phyloP scores from a whole-genome alignment of 1,284 basidiomycete genomes.

The Ceratobasidium sp. region DNA sequence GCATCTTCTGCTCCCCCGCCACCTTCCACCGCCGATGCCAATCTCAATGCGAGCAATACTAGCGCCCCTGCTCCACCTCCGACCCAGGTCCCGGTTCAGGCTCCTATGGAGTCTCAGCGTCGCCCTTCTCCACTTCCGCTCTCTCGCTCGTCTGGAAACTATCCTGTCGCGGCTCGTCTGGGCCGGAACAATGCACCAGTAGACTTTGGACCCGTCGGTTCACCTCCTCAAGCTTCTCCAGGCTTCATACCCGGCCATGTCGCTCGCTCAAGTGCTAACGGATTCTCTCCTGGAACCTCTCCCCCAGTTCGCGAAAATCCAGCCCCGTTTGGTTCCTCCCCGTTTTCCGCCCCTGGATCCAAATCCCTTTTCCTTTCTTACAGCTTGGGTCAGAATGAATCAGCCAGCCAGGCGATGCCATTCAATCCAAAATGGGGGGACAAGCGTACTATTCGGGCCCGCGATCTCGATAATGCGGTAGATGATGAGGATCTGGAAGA shows the following conservation, averaged over 20 bases:
- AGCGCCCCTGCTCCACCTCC: not conserved
- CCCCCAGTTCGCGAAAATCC: constrained; percentile 47
- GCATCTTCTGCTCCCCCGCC: constrained; percentile 38
- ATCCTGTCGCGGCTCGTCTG: constrained; percentile 45
- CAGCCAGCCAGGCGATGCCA: constrained; percentile 40
- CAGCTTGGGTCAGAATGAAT: constrained; percentile 47
- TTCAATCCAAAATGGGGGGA: constrained; percentile 38
- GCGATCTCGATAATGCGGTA: constrained; percentile 53
- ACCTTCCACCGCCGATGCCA: constrained; percentile 27
- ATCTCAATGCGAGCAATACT: constrained; percentile 8
- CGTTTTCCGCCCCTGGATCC: constrained; percentile 72
- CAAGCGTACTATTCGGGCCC: constrained; percentile 46
- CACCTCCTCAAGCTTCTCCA: constrained; percentile 60
- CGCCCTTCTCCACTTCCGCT: constrained; percentile 58
- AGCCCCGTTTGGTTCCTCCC: constrained; percentile 53
- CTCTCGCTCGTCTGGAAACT: constrained; percentile 52
- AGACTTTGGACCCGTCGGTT: constrained; percentile 77
- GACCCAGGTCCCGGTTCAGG: not conserved
- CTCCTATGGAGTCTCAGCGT: constrained; percentile 25
- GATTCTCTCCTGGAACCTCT: constrained; percentile 61
- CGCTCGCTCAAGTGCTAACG: constrained; percentile 49
- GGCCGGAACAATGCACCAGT: constrained; percentile 52
- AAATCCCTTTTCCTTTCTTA: constrained; percentile 63
- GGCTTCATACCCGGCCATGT: constrained; percentile 37
- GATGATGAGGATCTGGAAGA: constrained; percentile 84